Base-by-base conservation (phyloP, 2,329 filamentous ascomycete genomes). In the Pseudogymnoascus sp. region DNA sequence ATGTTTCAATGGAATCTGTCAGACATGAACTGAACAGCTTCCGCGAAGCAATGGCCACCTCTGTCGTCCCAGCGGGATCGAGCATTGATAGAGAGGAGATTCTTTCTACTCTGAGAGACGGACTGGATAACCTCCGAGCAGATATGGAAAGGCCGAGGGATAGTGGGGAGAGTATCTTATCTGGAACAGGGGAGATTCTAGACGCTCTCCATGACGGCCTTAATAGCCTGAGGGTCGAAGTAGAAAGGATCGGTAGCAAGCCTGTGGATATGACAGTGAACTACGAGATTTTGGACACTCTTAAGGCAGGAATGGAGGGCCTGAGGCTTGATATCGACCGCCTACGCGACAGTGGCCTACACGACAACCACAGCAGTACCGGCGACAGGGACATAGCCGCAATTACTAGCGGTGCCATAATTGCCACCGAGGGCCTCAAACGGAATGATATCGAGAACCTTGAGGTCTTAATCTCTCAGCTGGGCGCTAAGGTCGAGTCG, bases 171-270 rank as follows among this genome's bases (percentile, higher is more conserved):
- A 71, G 69, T 61, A 62, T 69, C 61, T 53, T 69, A 22, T 70
- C 70, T 14, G 91, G 93, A 67, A 93, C 91, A 0, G 89, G 91
- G 61, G 92, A 97, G 71, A 90, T 96, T 10, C 81, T 98, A 1
- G 91, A 96, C 72, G 90, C 93, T 0, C 80, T 98, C 62, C 93
- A 96, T 64, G 92, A 97, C 73, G 93, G 93, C 1, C 82, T 98
- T 6, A 87, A 89, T 66, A 87, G 88, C 59, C 80, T 98, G 7
- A 86, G 90, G 26, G 80, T 81, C 28, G 89, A 91, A 65, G 88
- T 98, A 63, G 92, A 96, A 64, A 82, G 81, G 71, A 82, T 95
- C 14, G 81, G 86, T 22, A 87, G 93, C 72, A 95, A 91, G 76
- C 90, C 92, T 4, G 79, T 85, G 0, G 92, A 96, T 69, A 82